A percentile compares a stretch with the other conserved stretches of the same genome.
Conservation (phyloP, 208 protist genomes). For the Endotrypanum monterogeii region DNA sequence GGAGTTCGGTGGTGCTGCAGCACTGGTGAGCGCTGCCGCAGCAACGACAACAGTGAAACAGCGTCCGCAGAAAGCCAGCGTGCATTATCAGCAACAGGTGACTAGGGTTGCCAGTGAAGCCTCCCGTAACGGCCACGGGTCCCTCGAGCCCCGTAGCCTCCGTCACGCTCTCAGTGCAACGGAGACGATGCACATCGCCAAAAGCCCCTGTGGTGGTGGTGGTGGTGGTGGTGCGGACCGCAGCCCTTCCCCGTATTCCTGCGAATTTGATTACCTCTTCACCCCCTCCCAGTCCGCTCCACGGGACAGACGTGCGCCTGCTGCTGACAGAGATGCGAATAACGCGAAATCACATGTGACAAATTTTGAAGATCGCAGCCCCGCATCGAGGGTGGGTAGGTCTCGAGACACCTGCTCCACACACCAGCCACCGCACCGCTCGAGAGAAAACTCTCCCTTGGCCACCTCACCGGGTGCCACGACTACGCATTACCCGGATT, state of each 20-base stretch:
- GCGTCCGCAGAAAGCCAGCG: neutral
- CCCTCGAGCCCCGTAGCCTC: too few species aligned
- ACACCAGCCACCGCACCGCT: neutral
- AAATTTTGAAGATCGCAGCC: neutral
- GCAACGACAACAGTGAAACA: neutral
- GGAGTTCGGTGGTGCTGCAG: conserved; percentile 27
- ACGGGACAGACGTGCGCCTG: neutral
- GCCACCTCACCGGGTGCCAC: too few species aligned
- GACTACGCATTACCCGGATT: neutral
- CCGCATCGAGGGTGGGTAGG: neutral
- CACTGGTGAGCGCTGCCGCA: conserved; percentile 26
- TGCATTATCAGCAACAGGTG: neutral
- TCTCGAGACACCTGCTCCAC: neutral
- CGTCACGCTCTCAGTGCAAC: neutral
- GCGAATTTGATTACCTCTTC: conserved; percentile 30
- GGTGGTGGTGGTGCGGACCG: neutral
- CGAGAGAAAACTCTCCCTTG: neutral
- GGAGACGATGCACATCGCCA: neutral
- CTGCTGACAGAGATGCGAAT: neutral
- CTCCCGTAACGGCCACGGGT: neutral
- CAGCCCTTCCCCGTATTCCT: neutral
- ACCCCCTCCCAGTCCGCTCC: conserved; percentile 1
- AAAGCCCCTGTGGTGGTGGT: neutral
- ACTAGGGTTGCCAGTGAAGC: neutral
- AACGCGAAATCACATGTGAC: neutral